Conservation (phyloP, 371 early-diverging fungal genomes). For the Lichtheimia corymbifera region DNA sequence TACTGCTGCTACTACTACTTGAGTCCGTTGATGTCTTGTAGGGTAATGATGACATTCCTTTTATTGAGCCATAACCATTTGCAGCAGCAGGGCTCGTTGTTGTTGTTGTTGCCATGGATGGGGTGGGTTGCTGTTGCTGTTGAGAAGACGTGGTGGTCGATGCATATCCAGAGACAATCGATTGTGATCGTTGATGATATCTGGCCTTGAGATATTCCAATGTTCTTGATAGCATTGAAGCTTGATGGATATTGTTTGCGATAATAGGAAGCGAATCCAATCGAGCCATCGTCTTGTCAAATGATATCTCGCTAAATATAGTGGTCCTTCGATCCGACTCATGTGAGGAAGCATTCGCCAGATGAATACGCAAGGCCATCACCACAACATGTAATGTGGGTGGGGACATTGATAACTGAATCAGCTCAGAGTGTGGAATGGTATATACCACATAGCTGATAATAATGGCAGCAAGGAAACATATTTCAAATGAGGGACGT, state of each 20-base stretch:
- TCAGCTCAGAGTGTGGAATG: slow-evolving; percentile 18
- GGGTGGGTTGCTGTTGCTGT: slow-evolving; percentile 23
- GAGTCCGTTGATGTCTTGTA: not conserved
- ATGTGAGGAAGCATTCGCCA: slow-evolving; percentile 30
- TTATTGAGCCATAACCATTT: not conserved
- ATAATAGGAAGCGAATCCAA: slow-evolving; percentile 1
- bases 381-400: slow-evolving; percentile 37
- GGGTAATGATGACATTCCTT: not conserved
- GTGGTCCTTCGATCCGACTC: slow-evolving; percentile 19
- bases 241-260: not conserved
- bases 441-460: slow-evolving; percentile 32
- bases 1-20: not conserved
- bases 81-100: not conserved
- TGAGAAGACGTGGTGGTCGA: slow-evolving; percentile 18
- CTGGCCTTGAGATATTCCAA: not conserved
- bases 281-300: slow-evolving; percentile 13
- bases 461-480: slow-evolving; percentile 34
- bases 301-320: slow-evolving; percentile 20
- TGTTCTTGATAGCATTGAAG: slow-evolving; percentile 10
- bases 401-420: slow-evolving; percentile 38
- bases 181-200: slow-evolving; percentile 8
- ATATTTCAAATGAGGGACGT: slow-evolving; percentile 36
- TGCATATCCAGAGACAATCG: slow-evolving; percentile 9
- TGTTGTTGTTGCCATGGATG: not conserved
- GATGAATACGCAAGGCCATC: slow-evolving; percentile 40